Base-by-base conservation (phyloP, 192 early-diverging fungal species). In the Phlyctochytrium planicorne region DNA sequence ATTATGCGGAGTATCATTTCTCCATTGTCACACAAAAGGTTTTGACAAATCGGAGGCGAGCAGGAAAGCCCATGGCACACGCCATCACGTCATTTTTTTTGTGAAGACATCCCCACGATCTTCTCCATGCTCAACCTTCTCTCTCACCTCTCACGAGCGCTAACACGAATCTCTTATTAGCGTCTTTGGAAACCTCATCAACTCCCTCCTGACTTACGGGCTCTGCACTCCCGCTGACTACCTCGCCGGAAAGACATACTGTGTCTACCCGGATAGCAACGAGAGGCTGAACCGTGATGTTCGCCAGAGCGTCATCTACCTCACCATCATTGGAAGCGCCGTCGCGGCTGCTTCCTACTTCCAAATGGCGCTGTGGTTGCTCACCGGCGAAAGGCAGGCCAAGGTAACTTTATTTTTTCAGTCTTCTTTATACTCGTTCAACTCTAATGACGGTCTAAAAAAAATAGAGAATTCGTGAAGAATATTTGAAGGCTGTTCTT, bases 131-230 rank as follows among this genome's bases (percentile, higher is more conserved):
- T n/a, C n/a, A n/a, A n/a, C n/a, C n/a, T n/a, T n/a, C n/a, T n/a
- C n/a, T n/a, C n/a, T n/a, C n/a, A n/a, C n/a, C n/a, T n/a, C n/a
- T n/a, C n/a, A n/a, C n/a, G n/a, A n/a, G n/a, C n/a, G n/a, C n/a
- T n/a, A n/a, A n/a, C n/a, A n/a, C n/a, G n/a, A n/a, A n/a, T n/a
- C n/a, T n/a, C n/a, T n/a, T n/a, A n/a, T 32, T 60, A 67, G 36
- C 12, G 69, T 78, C 25, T 71, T 78, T 60, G 77, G 77, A 25
- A 61, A 78, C 36, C 68, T 74, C n/a, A 69, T 78, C 68, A 33
- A 69, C 17, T 33, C 60, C 14, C 70, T 78, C 34, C 52, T 71
- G n/a, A 37, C 37, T 12, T 74, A 78, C 55, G 40, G 40, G 6
- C 56, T 60, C 2, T 67, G 62, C 60, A 67, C 59, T 24, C 35